Conservation (phyloP, 2,329 filamentous ascomycete species). For the Aureobasidium zeae region DNA sequence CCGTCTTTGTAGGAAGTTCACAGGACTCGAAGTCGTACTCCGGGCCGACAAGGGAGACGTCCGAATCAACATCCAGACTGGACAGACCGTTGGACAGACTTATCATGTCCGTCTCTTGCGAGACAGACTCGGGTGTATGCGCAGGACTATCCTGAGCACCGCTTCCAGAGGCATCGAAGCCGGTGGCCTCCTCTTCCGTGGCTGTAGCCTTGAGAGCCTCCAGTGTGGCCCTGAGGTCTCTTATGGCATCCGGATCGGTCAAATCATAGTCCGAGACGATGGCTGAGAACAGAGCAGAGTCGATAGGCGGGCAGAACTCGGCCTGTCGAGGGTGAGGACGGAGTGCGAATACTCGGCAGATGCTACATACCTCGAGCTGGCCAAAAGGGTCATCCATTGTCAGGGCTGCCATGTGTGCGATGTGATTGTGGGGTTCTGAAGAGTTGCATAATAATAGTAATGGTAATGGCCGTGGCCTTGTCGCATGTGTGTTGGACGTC, state of each 20-base stretch:
- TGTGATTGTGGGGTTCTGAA: constrained; percentile 8
- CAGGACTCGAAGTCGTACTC: constrained; percentile 33
- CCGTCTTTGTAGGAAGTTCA: constrained; percentile 53
- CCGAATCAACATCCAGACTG: constrained; percentile 24
- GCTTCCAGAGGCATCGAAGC: constrained; percentile 70
- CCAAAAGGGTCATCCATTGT: constrained; percentile 18
- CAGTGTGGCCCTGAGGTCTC: constrained; percentile 50
- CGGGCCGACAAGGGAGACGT: constrained; percentile 20
- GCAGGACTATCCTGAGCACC: constrained; percentile 37
- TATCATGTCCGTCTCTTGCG: constrained; percentile 42
- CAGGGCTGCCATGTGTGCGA: constrained; percentile 4
- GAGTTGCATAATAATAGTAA: constrained; percentile 13
- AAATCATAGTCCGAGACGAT: constrained; percentile 68
- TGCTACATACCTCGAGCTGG: constrained; percentile 16
- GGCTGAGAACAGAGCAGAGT: constrained; percentile 66
- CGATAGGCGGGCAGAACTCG: constrained; percentile 64
- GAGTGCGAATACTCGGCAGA: background rate
- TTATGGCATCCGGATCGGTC: constrained; percentile 41
- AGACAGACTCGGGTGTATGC: constrained; percentile 31
- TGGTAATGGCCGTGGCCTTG: too few species aligned
- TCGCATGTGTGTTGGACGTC: constrained; percentile 9
- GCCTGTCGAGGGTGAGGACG: constrained; percentile 37
- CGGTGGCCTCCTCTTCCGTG: constrained; percentile 53
- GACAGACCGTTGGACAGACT: constrained; percentile 41
- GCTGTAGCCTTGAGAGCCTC: constrained; percentile 58